Evolutionary conservation across 768 basidiomycete species (phyloP).

Genomic region (Harrya chromipes): DNA sequence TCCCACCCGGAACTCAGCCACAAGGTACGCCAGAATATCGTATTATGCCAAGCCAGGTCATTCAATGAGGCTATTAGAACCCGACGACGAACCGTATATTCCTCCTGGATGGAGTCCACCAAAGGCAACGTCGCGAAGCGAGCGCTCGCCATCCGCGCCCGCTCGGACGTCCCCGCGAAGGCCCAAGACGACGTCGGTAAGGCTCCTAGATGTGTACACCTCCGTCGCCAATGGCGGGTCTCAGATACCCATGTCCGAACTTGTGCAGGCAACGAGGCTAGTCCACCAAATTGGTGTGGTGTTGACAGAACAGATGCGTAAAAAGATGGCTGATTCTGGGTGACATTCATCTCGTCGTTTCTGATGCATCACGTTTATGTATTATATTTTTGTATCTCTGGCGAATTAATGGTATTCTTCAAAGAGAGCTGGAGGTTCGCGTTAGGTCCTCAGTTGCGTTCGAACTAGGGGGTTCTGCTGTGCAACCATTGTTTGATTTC

Average conservation of each 20-base stretch:
- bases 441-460: no score
- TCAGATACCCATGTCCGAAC: slow-evolving; percentile 48
- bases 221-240: slow-evolving; percentile 42
- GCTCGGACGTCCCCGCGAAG: slow-evolving; percentile 30
- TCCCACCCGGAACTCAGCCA: slow-evolving; percentile 2
- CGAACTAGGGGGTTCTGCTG: no score
- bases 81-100: neutral
- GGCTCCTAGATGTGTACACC: slow-evolving; percentile 45
- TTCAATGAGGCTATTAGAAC: slow-evolving; percentile 1
- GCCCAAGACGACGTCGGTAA: slow-evolving; percentile 39
- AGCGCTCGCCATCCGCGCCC: slow-evolving; percentile 4
- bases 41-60: neutral
- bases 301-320: slow-evolving; percentile 45
- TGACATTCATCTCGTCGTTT: slow-evolving; percentile 5
- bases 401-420: no score
- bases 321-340: slow-evolving; percentile 26
- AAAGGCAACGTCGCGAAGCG: slow-evolving; percentile 10
- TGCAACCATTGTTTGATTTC: neutral
- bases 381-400: neutral
- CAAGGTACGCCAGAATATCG: slow-evolving; percentile 7
- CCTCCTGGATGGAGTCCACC: neutral
- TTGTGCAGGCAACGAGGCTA: slow-evolving; percentile 44
- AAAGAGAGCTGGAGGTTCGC: no score
- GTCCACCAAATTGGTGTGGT: slow-evolving; percentile 45
- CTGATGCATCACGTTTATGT: slow-evolving; percentile 35